Percentiles rank a stretch among this genome's conserved stretches.
Evolutionary conservation across 1,139 yeast genomes (phyloP).

Genomic region (Yamadazyma pseudoaaseri): DNA sequence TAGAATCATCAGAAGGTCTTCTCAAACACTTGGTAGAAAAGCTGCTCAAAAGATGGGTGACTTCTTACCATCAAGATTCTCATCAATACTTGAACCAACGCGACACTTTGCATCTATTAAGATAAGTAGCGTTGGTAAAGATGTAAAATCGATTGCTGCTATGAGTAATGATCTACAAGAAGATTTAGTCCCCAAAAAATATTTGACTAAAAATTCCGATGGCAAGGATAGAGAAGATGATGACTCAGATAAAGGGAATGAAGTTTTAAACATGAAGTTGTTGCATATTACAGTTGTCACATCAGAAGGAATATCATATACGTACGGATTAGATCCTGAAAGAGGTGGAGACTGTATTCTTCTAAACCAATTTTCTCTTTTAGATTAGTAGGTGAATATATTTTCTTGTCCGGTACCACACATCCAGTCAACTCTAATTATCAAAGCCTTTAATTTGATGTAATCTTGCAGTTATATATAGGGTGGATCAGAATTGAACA

Average conservation of each 20-base stretch:
- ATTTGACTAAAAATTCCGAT: constrained; percentile 21
- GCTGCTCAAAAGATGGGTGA: constrained; percentile 92
- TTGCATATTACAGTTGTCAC: constrained; percentile 79
- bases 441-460: too few relatives aligned
- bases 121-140: constrained; percentile 64
- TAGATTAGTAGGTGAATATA: too few relatives aligned
- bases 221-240: constrained; percentile 13
- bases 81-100: constrained; percentile 86
- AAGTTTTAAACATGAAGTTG: constrained; percentile 43
- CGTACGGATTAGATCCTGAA: constrained; percentile 82
- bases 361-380: constrained; percentile 60
- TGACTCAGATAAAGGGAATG: constrained; percentile 23
- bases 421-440: too few relatives aligned
- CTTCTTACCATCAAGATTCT: constrained; percentile 76
- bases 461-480: too few relatives aligned
- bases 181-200: constrained; percentile 37
- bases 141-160: constrained; percentile 62
- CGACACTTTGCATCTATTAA: constrained; percentile 93
- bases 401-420: too few relatives aligned
- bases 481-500: too few relatives aligned
- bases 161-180: constrained; percentile 46
- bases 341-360: constrained; percentile 92
- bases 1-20: constrained; percentile 58
- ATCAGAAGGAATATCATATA: constrained; percentile 82
- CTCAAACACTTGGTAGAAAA: constrained; percentile 61